A percentile compares a stretch with the other conserved stretches of the same genome.
Evolutionary conservation across 768 basidiomycete species (phyloP).

Genomic region (Symmetrospora coprosmae): DNA sequence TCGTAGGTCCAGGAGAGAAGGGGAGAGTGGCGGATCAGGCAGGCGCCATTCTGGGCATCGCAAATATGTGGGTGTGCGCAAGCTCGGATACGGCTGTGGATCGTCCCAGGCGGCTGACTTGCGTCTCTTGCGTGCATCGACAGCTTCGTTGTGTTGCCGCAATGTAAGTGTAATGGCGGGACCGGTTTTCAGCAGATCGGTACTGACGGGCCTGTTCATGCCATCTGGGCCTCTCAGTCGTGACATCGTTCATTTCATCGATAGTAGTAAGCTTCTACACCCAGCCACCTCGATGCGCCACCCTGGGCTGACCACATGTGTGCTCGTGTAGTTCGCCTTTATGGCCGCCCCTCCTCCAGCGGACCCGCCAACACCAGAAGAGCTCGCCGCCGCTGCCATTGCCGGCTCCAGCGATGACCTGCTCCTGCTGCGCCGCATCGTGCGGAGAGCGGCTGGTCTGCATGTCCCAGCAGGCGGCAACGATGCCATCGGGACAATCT

Average conservation of each 20-base stretch:
- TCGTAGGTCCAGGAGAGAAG: no score
- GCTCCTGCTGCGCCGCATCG: no score
- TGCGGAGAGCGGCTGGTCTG: not conserved
- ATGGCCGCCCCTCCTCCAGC: constrained; percentile 3
- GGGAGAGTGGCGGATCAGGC: constrained; percentile 14
- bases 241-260: constrained; percentile 14
- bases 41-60: constrained; percentile 9
- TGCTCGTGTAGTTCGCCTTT: constrained; percentile 9
- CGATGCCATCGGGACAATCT: constrained; percentile 16
- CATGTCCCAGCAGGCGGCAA: constrained; percentile 7
- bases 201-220: not conserved
- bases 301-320: no score
- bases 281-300: no score
- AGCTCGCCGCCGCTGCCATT: not conserved
- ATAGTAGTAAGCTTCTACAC: constrained; percentile 1
- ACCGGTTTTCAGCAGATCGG: not conserved
- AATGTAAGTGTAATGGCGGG: not conserved
- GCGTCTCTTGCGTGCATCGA: not conserved
- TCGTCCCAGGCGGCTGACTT: not conserved
- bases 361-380: not conserved
- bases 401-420: no score
- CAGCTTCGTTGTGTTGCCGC: constrained; percentile 15
- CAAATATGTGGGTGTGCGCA: constrained; percentile 14
- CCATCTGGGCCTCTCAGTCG: not conserved
- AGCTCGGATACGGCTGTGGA: no score